These are phyloP conservation scores for Phialemoniopsis sp. DNA, from an alignment of 2,329 filamentous ascomycete genomes.

Conservation along the genomic window DNA sequence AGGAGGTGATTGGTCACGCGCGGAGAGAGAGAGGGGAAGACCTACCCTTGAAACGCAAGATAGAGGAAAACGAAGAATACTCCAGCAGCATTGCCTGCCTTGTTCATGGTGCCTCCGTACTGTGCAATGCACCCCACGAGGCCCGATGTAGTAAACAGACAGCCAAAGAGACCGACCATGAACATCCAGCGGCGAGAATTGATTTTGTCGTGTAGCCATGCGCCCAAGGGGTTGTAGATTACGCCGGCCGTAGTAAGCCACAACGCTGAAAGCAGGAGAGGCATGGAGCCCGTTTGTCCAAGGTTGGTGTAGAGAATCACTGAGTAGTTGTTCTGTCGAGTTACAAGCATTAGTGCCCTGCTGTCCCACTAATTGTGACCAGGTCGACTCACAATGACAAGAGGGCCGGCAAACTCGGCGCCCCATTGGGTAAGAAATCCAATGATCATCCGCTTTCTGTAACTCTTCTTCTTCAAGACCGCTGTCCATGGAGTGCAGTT, in stretches of 20 bases:
- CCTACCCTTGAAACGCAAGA: conserved; percentile 41
- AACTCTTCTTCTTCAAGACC: conserved; percentile 39
- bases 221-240: conserved; percentile 42
- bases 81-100: conserved; percentile 30
- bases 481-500: conserved; percentile 37
- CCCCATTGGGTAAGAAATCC: conserved; percentile 49
- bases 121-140: conserved; percentile 29
- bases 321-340: conserved; percentile 33
- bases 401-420: conserved; percentile 45
- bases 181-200: conserved; percentile 40
- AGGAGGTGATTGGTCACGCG: not conserved
- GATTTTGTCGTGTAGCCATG: conserved; percentile 42
- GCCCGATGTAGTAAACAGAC: conserved; percentile 26
- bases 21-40: not conserved
- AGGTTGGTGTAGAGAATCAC: conserved; percentile 32
- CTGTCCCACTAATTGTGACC: not conserved
- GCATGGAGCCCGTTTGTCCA: conserved; percentile 32
- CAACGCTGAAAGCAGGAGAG: conserved; percentile 29
- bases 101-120: conserved; percentile 27
- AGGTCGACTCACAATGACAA: conserved; percentile 38
- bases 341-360: not conserved
- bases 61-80: conserved; percentile 42
- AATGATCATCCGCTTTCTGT: conserved; percentile 45
- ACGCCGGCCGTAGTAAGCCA: conserved; percentile 42
- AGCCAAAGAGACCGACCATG: conserved; percentile 32